Conservation (phyloP, 768 basidiomycete genomes). For the Trametes coccinea region DNA sequence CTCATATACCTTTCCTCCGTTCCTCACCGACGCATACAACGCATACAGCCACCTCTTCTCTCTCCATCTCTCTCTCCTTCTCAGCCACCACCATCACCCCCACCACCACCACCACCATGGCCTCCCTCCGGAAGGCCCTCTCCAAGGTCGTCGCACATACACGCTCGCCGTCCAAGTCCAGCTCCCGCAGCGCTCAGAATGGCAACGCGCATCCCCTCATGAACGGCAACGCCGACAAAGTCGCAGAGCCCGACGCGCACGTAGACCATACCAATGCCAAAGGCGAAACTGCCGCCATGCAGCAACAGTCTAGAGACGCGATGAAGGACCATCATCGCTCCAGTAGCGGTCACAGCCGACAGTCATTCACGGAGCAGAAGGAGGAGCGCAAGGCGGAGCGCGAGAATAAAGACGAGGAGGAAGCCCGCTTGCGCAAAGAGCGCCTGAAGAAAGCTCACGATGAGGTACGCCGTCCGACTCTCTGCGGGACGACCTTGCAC, state of each 20-base stretch:
- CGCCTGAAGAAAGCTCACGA: constrained; percentile 18
- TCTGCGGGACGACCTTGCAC: background rate
- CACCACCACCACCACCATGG: constrained; percentile 11
- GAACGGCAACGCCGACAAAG: constrained; percentile 16
- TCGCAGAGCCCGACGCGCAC: background rate
- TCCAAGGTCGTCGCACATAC: constrained; percentile 22
- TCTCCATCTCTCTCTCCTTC: background rate
- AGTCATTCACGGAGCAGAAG: constrained; percentile 29
- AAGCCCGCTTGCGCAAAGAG: constrained; percentile 19
- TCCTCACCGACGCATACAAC: background rate
- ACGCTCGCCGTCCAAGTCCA: constrained; percentile 14
- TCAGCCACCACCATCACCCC: too few relatives aligned
- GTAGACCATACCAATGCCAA: constrained; percentile 18
- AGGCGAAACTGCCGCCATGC: constrained; percentile 7
- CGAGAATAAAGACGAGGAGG: constrained; percentile 25
- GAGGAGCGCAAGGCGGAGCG: constrained; percentile 26
- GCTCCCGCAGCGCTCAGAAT: constrained; percentile 5
- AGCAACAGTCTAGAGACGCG: constrained; percentile 9
- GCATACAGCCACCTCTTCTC: constrained; percentile 8
- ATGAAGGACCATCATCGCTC: constrained; percentile 13
- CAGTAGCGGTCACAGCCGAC: background rate
- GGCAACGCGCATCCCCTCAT: constrained; percentile 15
- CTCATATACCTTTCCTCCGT: constrained; percentile 1
- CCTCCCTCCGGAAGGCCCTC: constrained; percentile 25
- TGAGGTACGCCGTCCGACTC: constrained; percentile 17